Conservation (phyloP, 2,329 filamentous ascomycete species). For the Pseudogymnoascus sp. region DNA sequence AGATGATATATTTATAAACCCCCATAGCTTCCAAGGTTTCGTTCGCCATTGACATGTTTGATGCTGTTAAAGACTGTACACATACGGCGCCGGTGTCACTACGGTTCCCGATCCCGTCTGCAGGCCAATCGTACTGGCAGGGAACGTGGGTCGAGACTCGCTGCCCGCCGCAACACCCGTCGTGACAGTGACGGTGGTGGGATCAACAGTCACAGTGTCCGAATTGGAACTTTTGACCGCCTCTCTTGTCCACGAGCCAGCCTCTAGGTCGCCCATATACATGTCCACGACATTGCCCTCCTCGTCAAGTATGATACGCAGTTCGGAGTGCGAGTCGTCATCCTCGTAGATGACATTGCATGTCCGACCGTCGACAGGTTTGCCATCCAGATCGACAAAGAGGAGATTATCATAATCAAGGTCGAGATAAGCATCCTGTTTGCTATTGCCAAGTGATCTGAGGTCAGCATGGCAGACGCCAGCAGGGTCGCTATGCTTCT, state of each 20-base stretch:
- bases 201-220: background rate
- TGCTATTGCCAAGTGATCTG: background rate
- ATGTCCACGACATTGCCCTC: background rate
- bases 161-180: background rate
- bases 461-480: background rate
- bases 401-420: constrained; percentile 2
- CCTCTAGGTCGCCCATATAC: background rate
- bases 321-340: background rate
- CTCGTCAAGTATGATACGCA: background rate
- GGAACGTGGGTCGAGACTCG: background rate
- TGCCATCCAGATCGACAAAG: constrained; percentile 10
- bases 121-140: background rate
- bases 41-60: background rate
- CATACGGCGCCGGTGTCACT: background rate
- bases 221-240: background rate
- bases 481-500: background rate
- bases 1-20: background rate
- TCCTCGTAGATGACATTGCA: constrained; percentile 11
- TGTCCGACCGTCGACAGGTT: constrained; percentile 7
- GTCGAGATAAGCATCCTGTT: background rate
- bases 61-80: background rate
- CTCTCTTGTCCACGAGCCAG: background rate
- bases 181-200: background rate
- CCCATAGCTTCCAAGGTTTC: background rate
- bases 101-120: background rate